phyloP scores from a whole-genome alignment of 169 alveolate genomes.

The Cystoisospora suis region DNA sequence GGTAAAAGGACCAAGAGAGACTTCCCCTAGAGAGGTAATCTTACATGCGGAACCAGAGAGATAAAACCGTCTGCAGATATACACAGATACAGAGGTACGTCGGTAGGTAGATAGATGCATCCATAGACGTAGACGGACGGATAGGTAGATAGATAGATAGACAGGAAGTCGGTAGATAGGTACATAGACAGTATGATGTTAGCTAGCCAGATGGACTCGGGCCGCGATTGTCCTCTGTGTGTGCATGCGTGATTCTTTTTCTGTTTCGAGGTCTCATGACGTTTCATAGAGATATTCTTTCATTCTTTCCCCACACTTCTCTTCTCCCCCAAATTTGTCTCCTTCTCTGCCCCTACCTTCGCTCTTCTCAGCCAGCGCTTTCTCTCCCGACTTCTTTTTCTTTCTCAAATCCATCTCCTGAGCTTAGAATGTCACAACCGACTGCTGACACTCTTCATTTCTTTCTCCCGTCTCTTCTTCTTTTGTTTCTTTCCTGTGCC shows the following conservation, averaged over 20 bases:
- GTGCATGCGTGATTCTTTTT: background rate
- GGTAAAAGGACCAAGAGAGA: constrained; percentile 85
- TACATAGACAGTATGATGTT: too few relatives aligned
- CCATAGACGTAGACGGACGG: too few relatives aligned
- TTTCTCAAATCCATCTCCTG: background rate
- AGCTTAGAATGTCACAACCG: background rate
- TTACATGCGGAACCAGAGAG: background rate
- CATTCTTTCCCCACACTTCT: background rate
- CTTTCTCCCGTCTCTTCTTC: background rate
- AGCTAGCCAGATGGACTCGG: too few relatives aligned
- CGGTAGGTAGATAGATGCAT: background rate
- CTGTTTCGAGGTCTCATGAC: background rate
- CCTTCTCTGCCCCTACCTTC: background rate
- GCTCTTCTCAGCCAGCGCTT: background rate
- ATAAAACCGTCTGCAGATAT: background rate
- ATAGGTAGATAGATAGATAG: too few relatives aligned
- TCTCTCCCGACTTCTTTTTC: background rate
- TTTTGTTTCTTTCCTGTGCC: constrained; percentile 99
- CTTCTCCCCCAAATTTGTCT: background rate
- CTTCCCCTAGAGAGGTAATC: background rate
- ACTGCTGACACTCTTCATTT: background rate
- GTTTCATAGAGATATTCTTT: background rate
- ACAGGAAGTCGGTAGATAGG: too few relatives aligned
- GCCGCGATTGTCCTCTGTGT: too few relatives aligned
- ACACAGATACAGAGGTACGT: background rate